A percentile compares a stretch with the other conserved stretches of the same genome.
Conservation (phyloP, 2,329 filamentous ascomycete species). For the Calonectria leucothoes region DNA sequence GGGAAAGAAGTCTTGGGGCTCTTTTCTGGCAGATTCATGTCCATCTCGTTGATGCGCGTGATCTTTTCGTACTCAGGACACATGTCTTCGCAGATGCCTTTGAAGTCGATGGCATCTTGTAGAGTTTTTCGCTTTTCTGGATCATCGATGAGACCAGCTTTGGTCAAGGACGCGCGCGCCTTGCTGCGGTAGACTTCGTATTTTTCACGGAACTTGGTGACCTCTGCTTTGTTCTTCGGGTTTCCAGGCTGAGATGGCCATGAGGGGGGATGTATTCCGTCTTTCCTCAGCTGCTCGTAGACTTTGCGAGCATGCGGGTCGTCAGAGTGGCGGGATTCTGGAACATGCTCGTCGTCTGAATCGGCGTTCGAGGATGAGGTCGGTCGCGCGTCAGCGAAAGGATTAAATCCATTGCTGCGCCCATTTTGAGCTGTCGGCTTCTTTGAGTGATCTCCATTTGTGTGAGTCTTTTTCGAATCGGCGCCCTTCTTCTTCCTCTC, state of each 20-base stretch:
- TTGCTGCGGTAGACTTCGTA: conserved; percentile 69
- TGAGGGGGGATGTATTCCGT: conserved; percentile 63
- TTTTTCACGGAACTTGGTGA: conserved; percentile 66
- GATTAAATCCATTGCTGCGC: conserved; percentile 32
- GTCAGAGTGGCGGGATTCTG: conserved; percentile 39
- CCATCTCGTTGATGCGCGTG: conserved; percentile 70
- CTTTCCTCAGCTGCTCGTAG: conserved; percentile 63
- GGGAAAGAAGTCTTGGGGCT: conserved; percentile 57
- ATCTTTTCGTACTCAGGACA: conserved; percentile 76
- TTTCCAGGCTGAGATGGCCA: conserved; percentile 69
- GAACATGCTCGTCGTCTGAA: conserved; percentile 30
- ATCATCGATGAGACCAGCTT: conserved; percentile 72
- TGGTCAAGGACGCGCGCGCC: conserved; percentile 68
- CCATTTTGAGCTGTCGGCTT: conserved; percentile 28
- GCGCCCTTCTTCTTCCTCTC: conserved; percentile 39
- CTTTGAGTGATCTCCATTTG: conserved; percentile 24
- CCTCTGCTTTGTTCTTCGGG: conserved; percentile 59
- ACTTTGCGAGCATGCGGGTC: conserved; percentile 63
- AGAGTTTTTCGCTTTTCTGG: conserved; percentile 72
- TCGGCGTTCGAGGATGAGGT: conserved; percentile 40
- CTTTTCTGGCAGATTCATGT: conserved; percentile 69
- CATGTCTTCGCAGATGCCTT: conserved; percentile 77
- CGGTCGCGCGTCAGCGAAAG: conserved; percentile 38
- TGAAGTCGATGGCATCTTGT: conserved; percentile 73
- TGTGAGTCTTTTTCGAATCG: conserved; percentile 32